Base-by-base conservation (phyloP, 2,329 filamentous ascomycete genomes). In the Chrysosporium keratinophilum region DNA sequence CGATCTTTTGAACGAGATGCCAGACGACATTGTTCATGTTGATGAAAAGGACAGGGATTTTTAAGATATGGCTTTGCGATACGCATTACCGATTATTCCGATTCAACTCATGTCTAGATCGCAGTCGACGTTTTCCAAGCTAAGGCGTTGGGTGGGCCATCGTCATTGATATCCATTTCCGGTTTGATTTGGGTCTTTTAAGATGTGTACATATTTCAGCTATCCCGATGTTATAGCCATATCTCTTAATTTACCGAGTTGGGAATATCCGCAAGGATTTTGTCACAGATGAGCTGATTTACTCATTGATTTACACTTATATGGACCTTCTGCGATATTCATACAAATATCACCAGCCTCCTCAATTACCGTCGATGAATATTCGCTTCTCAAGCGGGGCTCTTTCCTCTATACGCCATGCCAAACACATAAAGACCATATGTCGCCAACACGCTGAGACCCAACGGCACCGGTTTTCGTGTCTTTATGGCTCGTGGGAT, bases 401-500 rank as follows among this genome's bases (percentile, higher is more conserved):
- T 65, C 63, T 67, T 69, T 50, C 61, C 64, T 57, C 67, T 64
- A 58, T 73, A 85, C 39, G 85, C 88, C 64, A 78, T 78, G 56
- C 88, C 90, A 73, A 93, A 97, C 20, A 85, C 83, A 64, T 81
- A 77, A 61, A 95, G 66, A 14, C 91, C 91, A 68, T 87, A 88
- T 9, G 82, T 74, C 12, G 91, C 88, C 64, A 97, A 66, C 46
- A 89, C 65, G 65, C 87, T 91, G 65, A 98, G 73, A 10, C 84
- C 81, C 54, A 86, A 77, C 0, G 93, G 91, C 50, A 98, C 80
- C 0, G 88, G 87, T 78, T 97, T 98, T 9, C 79, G 77, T 41
- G 83, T 79, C 69, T 83, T 87, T 64, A 98, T 82, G 3, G 89
- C 93, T 50, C 93, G 80, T 11, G 93, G 93, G 56, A 97, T 84